Base-by-base conservation (phyloP, 2,329 filamentous ascomycete genomes). In the Teratosphaeria epicoccoides region DNA sequence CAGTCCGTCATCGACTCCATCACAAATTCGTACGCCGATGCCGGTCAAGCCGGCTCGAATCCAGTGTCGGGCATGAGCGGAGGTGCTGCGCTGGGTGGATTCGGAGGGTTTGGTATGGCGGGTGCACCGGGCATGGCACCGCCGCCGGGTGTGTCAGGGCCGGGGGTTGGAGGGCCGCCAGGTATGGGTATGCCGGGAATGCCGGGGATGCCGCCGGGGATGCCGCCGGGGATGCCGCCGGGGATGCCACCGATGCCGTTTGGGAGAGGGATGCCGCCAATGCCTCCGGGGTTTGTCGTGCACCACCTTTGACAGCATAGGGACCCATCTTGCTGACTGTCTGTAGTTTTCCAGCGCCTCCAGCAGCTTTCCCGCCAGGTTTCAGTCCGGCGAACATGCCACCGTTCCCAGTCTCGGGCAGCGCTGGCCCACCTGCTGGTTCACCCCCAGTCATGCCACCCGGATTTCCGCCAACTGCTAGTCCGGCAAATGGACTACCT, bases 1-100 rank as follows among this genome's bases (percentile, higher is more conserved):
- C 93, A 98, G 73, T 93, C 87, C 47, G 93, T 98, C 62, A 98
- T 98, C 68, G 93, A 98, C 74, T 91, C 86, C 62, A 98, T 98
- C 71, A 97, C 93, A 43, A 88, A 84, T 43, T 95, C 90, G 37
- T 97, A 98, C 74, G 88, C 87, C 58, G 89, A 88, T 61, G 93
- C 95, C 73, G 93, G 93, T 63, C 89, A 96, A 70, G 83, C 85
- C 58, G 82, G 83, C 65, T 82, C 82, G 55, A 96, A 95, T 70
- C 90, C 87, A 49, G 88, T 93, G 82, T 81, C 91, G 47, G 66
- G 68, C 49, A 55, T 50, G 47, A 28, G 22, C 22, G 43, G 24
- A n/a, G 25, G 25, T 24, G 33, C 44, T 14, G 25, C 24, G 29
- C 24, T 26, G 11, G 49, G 49, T 6, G 25, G 23, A 17, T 56